These are phyloP conservation scores for Sordariomycetes sp. DNA, from an alignment of 2,329 filamentous ascomycete species.

Conservation along the genomic window DNA sequence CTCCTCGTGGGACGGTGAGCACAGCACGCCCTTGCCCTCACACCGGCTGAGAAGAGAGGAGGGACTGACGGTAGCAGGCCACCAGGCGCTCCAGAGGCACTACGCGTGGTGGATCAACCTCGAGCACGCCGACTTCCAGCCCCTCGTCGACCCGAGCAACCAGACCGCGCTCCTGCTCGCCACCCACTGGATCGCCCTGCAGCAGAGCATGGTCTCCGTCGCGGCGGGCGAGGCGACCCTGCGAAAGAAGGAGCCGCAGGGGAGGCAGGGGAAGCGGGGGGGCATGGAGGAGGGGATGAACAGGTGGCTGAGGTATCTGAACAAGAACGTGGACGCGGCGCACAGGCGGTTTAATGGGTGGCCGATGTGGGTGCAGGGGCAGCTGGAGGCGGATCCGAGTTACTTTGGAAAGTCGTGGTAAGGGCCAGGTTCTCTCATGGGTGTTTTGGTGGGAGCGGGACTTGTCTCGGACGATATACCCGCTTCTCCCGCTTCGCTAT, in stretches of 20 bases:
- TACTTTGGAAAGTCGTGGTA: slow-evolving; percentile 29
- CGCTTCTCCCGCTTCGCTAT: no score
- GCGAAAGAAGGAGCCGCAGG: slow-evolving; percentile 16
- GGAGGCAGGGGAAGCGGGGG: no score
- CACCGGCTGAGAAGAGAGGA: not conserved
- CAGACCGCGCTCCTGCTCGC: slow-evolving; percentile 36
- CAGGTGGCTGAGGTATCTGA: slow-evolving; percentile 41
- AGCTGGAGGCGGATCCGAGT: slow-evolving; percentile 30
- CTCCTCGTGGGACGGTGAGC: slow-evolving; percentile 40
- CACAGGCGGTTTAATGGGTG: slow-evolving; percentile 37
- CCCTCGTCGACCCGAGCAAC: slow-evolving; percentile 33
- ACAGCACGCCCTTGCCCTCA: no score
- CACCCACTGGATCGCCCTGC: slow-evolving; percentile 42
- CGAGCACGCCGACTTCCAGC: slow-evolving; percentile 38
- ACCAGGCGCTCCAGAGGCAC: slow-evolving; percentile 34
- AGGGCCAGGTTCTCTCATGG: not conserved
- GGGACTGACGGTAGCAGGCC: slow-evolving; percentile 22
- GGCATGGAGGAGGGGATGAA: slow-evolving; percentile 30
- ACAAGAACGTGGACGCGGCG: slow-evolving; percentile 31
- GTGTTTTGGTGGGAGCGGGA: no score
- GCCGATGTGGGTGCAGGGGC: slow-evolving; percentile 44
- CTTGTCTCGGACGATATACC: no score
- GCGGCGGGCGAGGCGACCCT: slow-evolving; percentile 26
- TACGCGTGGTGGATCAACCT: slow-evolving; percentile 50
- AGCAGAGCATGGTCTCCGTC: slow-evolving; percentile 41